Evolutionary conservation across 495 filamentous ascomycete species (phyloP).

Genomic region (Hyaloscypha variabilis): DNA sequence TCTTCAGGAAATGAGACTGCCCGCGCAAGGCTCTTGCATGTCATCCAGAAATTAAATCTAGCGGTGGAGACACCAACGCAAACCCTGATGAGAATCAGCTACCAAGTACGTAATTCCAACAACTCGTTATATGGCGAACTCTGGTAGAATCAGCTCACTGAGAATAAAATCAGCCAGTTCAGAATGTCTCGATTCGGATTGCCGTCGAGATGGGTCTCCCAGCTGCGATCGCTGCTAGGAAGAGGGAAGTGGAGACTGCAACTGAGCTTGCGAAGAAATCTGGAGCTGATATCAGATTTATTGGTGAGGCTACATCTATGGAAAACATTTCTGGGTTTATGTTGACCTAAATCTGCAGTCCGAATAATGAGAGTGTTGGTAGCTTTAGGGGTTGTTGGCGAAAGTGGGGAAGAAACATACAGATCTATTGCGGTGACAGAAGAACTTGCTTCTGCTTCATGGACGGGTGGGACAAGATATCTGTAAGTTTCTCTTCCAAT

Average conservation of each 20-base stretch:
- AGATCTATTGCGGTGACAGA: constrained; percentile 1
- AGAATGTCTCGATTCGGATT: constrained; percentile 2
- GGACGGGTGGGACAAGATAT: constrained; percentile 9
- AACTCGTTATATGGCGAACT: not conserved
- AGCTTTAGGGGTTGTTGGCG: not conserved
- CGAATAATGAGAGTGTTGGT: constrained; percentile 15
- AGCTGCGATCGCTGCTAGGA: not conserved
- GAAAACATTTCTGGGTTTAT: not conserved
- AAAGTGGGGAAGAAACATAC: constrained; percentile 5
- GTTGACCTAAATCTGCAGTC: not conserved
- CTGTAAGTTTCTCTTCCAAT: not conserved
- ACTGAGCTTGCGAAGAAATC: not conserved
- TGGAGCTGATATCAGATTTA: not conserved
- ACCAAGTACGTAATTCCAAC: not conserved
- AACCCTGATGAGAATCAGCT: not conserved
- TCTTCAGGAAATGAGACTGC: not conserved
- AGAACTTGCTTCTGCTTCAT: not conserved
- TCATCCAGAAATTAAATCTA: not conserved
- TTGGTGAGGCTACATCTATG: not conserved
- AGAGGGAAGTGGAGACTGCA: not conserved
- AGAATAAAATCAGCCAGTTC: not conserved
- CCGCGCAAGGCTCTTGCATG: not conserved
- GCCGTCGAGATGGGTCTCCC: constrained; percentile 13
- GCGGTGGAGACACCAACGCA: constrained; percentile 5
- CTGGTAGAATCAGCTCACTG: too few species aligned